Evolutionary conservation across 2,329 filamentous ascomycete species (phyloP).

Genomic region (Penicillium sp.): DNA sequence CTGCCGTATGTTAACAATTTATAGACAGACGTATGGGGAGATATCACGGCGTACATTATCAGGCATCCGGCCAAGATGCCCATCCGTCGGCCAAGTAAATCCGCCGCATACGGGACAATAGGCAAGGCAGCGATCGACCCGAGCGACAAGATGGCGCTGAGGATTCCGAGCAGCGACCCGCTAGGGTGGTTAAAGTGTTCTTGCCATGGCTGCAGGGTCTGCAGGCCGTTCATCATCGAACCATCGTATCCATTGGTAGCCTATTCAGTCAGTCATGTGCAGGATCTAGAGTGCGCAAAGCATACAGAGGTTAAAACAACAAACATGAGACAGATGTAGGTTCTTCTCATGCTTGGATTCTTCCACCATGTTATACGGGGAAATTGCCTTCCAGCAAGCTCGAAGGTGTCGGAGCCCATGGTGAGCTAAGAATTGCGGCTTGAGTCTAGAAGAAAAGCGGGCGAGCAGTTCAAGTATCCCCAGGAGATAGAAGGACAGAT

Average conservation of each 20-base stretch:
- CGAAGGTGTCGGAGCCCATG: conserved; percentile 24
- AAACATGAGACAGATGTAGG: conserved; percentile 29
- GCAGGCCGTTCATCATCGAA: conserved; percentile 14
- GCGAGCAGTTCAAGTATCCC: background rate
- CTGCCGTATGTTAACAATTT: conserved; percentile 1
- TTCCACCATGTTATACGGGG: conserved; percentile 33
- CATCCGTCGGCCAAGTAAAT: conserved; percentile 52
- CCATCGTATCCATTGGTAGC: conserved; percentile 13
- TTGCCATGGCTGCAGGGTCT: conserved; percentile 5
- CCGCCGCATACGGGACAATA: conserved; percentile 53
- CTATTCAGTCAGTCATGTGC: background rate
- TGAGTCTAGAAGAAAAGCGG: background rate
- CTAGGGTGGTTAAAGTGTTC: conserved; percentile 3
- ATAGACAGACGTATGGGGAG: background rate
- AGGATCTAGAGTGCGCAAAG: conserved; percentile 30
- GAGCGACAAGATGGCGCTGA: conserved; percentile 39
- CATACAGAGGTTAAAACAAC: conserved; percentile 29
- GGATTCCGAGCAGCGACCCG: conserved; percentile 4
- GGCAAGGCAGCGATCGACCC: conserved; percentile 55
- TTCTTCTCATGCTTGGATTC: conserved; percentile 27
- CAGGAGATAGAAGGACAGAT: background rate
- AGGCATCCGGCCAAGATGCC: conserved; percentile 49
- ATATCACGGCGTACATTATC: conserved; percentile 1
- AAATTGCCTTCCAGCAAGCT: conserved; percentile 29
- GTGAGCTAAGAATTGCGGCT: background rate